Evolutionary conservation across 176 grass and related monocot species (phyloP).

Genomic region (Tuctoria greenei): DNA sequence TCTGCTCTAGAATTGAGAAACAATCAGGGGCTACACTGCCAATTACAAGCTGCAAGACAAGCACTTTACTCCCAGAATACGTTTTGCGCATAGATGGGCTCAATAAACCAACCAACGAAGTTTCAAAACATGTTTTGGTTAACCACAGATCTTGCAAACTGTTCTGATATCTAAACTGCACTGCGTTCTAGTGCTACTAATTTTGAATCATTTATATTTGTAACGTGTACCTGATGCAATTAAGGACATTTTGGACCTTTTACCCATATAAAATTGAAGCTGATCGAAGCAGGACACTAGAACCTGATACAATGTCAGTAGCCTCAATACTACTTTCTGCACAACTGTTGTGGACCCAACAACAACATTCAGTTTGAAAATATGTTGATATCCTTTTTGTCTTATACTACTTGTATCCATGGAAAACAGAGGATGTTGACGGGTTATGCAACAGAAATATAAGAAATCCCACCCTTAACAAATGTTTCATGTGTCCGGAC

Average conservation of each 20-base stretch:
- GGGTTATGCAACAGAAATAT: slow-evolving; percentile 5
- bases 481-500: background rate
- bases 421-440: slow-evolving; percentile 7
- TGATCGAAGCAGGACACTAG: background rate
- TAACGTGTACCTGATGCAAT: background rate
- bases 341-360: too few relatives aligned
- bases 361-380: background rate
- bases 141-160: background rate
- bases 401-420: background rate
- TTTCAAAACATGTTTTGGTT: background rate
- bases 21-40: background rate
- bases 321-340: background rate
- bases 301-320: background rate
- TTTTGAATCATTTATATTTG: background rate
- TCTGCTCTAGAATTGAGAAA: background rate
- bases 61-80: background rate
- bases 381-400: background rate
- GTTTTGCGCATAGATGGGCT: background rate
- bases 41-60: background rate
- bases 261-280: background rate
- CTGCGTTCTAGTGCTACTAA: background rate
- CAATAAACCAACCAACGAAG: background rate
- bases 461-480: background rate
- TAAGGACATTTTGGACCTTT: background rate
- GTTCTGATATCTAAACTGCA: background rate